A percentile compares a stretch with the other conserved stretches of the same genome.
These are phyloP conservation scores for Tulasnella sp. DNA, from an alignment of 768 basidiomycete species.

Conservation along the genomic window DNA sequence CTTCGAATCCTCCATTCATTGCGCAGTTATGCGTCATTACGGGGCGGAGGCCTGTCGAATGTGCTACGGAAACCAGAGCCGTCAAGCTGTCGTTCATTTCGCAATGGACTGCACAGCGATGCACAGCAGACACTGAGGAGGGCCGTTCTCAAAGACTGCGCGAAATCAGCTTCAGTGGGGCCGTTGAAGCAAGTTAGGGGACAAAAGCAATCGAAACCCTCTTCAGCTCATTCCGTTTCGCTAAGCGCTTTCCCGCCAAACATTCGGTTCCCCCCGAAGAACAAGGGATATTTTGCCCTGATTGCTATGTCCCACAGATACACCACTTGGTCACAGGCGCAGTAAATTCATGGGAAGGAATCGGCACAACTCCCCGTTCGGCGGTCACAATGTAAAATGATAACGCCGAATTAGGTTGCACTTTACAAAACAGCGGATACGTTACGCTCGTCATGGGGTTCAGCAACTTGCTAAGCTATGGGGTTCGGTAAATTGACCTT, in stretches of 20 bases:
- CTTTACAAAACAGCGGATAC: slow-evolving; percentile 6
- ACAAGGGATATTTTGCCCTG: slow-evolving; percentile 8
- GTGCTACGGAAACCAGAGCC: not conserved
- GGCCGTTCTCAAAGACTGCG: not conserved
- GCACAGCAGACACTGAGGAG: not conserved
- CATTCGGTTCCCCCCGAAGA: slow-evolving; percentile 12
- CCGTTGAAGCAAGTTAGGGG: not conserved
- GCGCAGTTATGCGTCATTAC: not conserved
- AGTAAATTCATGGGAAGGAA: not conserved
- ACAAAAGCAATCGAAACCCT: not conserved
- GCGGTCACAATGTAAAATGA: slow-evolving; percentile 2
- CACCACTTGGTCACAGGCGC: slow-evolving; percentile 10
- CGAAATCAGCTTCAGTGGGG: not conserved
- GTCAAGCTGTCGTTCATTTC: not conserved
- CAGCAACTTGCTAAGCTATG: slow-evolving; percentile 11
- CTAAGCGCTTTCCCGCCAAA: slow-evolving; percentile 8
- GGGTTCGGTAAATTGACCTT: not conserved
- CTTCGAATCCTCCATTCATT: not conserved
- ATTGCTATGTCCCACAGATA: not conserved
- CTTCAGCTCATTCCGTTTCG: slow-evolving; percentile 2
- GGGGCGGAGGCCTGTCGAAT: not conserved
- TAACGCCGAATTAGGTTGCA: slow-evolving; percentile 6
- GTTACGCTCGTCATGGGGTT: slow-evolving; percentile 7
- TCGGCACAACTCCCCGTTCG: not conserved
- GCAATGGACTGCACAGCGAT: not conserved